Evolutionary conservation across 1,284 basidiomycete genomes (phyloP).

Genomic region (Sphaerobolus stellatus): DNA sequence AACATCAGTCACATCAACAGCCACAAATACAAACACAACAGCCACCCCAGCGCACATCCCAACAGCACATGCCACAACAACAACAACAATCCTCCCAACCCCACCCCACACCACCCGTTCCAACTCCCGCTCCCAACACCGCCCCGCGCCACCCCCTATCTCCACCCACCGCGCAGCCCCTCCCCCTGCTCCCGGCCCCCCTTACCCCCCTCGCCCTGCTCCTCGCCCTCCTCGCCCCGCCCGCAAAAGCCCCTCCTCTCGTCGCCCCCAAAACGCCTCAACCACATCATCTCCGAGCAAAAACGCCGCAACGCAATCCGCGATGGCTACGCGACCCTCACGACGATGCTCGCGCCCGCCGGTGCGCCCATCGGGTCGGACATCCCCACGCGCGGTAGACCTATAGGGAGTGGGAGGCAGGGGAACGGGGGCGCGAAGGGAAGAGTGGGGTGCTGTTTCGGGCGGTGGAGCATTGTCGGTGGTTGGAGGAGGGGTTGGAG

Average conservation of each 20-base stretch:
- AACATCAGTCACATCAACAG: constrained; percentile 17
- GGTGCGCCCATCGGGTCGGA: constrained; percentile 60
- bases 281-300: constrained; percentile 92
- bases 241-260: no score
- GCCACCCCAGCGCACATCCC: constrained; percentile 17
- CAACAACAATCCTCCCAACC: no score
- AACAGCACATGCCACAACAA: no score
- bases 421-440: constrained; percentile 60
- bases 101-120: no score
- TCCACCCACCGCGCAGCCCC: no score
- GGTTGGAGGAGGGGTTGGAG: constrained; percentile 71
- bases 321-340: constrained; percentile 83
- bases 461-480: constrained; percentile 74
- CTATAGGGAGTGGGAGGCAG: constrained; percentile 71
- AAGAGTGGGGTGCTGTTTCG: constrained; percentile 81
- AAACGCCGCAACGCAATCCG: constrained; percentile 87
- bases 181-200: no score
- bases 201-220: no score
- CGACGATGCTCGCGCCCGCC: constrained; percentile 71
- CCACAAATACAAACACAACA: constrained; percentile 23
- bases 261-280: constrained; percentile 86
- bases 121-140: no score
- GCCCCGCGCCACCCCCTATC: no score
- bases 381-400: constrained; percentile 74
- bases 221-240: no score